phyloP scores from a whole-genome alignment of 345 rosid genomes.

The Raphanus raphanistrum region DNA sequence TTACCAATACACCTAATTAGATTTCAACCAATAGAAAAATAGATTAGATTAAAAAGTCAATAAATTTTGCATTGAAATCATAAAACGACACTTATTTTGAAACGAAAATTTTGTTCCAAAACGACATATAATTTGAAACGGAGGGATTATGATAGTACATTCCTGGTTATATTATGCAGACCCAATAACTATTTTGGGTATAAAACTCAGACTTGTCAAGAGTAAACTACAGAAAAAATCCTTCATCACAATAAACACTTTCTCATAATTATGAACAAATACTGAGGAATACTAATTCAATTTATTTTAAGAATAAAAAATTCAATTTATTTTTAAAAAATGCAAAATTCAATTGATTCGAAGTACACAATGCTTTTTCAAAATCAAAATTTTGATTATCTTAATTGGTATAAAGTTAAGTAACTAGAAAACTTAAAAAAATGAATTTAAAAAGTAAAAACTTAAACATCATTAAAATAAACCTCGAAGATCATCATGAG shows the following conservation, averaged over 20 bases:
- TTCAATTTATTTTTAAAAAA: background rate
- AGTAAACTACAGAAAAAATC: background rate
- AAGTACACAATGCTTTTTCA: background rate
- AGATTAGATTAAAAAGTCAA: too few species aligned
- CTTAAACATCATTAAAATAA: background rate
- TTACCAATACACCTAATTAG: too few species aligned
- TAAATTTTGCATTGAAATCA: too few species aligned
- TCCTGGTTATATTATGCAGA: background rate
- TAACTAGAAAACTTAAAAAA: background rate
- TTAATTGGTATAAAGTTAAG: background rate
- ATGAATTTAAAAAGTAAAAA: background rate
- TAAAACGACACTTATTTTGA: too few species aligned
- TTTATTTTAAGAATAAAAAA: background rate
- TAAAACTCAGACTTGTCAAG: conserved; percentile 2
- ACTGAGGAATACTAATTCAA: background rate
- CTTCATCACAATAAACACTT: background rate
- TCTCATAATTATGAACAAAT: background rate
- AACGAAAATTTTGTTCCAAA: too few species aligned
- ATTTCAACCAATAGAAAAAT: too few species aligned
- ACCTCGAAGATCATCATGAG: background rate
- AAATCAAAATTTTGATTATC: background rate
- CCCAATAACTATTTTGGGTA: conserved; percentile 7
- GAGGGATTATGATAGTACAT: conserved; percentile 9
- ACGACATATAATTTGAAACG: too few species aligned
- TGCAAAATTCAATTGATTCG: background rate